Percentiles rank a stretch among this genome's conserved stretches.
phyloP scores from a whole-genome alignment of 768 basidiomycete species.

The Tylopilus felleus region DNA sequence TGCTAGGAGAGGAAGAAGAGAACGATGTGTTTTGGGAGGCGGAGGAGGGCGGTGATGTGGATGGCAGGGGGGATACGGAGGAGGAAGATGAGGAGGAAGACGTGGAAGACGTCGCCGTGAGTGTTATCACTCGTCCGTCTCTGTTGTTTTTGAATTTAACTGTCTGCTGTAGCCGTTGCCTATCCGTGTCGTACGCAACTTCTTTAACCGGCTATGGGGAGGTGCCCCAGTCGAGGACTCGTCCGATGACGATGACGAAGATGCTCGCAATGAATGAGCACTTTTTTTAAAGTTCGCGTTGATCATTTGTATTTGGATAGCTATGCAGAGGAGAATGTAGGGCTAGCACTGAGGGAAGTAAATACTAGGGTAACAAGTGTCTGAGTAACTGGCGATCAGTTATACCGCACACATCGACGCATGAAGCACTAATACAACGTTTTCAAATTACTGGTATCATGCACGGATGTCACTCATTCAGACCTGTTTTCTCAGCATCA shows the following conservation, averaged over 20 bases:
- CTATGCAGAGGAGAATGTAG: too few species aligned
- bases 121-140: slow-evolving; percentile 9
- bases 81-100: slow-evolving; percentile 35
- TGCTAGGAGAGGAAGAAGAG: slow-evolving; percentile 39
- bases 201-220: slow-evolving; percentile 61
- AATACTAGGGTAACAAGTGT: too few species aligned
- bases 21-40: slow-evolving; percentile 22
- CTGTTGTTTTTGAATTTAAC: background rate
- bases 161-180: slow-evolving; percentile 52
- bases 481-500: too few species aligned
- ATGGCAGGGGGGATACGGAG: slow-evolving; percentile 30
- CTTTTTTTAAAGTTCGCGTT: background rate
- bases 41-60: slow-evolving; percentile 23
- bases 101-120: slow-evolving; percentile 45
- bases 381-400: too few species aligned
- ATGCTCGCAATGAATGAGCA: background rate
- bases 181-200: slow-evolving; percentile 52
- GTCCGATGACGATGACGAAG: slow-evolving; percentile 18
- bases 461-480: too few species aligned
- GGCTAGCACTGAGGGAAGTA: too few species aligned
- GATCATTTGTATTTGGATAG: background rate
- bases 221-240: slow-evolving; percentile 24
- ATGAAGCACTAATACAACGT: too few species aligned
- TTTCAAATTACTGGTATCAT: too few species aligned
- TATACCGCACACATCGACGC: too few species aligned